These are phyloP conservation scores for Globisporangium apiculatum DNA, from an alignment of 352 stramenopile species.

Conservation along the genomic window DNA sequence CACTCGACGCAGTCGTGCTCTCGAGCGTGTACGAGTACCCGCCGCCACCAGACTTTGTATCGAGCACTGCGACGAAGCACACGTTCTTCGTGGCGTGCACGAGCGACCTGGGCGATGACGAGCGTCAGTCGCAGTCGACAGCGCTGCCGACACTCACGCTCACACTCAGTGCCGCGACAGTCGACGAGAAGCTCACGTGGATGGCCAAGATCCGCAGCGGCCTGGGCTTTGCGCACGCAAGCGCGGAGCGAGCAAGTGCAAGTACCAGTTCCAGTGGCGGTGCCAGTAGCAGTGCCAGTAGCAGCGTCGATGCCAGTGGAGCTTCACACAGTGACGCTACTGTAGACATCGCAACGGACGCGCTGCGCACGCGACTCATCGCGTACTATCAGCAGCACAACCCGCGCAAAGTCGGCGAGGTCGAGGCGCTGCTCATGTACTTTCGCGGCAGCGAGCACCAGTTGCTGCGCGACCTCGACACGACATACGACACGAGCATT, in stretches of 20 bases:
- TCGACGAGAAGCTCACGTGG: slow-evolving; percentile 47
- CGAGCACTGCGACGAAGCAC: slow-evolving; percentile 4
- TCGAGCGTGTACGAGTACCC: slow-evolving; percentile 37
- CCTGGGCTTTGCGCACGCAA: slow-evolving; percentile 22
- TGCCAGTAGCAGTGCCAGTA: not conserved
- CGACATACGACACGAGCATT: slow-evolving; percentile 44
- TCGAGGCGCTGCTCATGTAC: slow-evolving; percentile 59
- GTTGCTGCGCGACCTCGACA: slow-evolving; percentile 52
- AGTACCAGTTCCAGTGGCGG: not conserved
- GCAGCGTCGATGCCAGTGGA: not conserved
- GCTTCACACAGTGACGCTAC: not conserved
- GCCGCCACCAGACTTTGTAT: slow-evolving; percentile 9
- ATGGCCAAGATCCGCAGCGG: slow-evolving; percentile 45
- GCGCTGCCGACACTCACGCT: slow-evolving; percentile 8
- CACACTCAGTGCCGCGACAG: slow-evolving; percentile 25
- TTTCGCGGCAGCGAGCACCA: slow-evolving; percentile 52
- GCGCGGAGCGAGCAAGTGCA: not conserved
- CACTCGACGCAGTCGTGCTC: slow-evolving; percentile 32
- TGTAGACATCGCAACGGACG: not conserved
- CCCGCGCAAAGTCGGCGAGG: slow-evolving; percentile 79
- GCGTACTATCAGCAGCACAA: slow-evolving; percentile 90
- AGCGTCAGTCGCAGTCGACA: not conserved
- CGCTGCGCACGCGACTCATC: slow-evolving; percentile 46
- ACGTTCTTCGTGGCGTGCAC: slow-evolving; percentile 14
- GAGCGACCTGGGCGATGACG: not conserved